phyloP scores from a whole-genome alignment of 2,329 filamentous ascomycete genomes.

The Exophiala calicioides region DNA sequence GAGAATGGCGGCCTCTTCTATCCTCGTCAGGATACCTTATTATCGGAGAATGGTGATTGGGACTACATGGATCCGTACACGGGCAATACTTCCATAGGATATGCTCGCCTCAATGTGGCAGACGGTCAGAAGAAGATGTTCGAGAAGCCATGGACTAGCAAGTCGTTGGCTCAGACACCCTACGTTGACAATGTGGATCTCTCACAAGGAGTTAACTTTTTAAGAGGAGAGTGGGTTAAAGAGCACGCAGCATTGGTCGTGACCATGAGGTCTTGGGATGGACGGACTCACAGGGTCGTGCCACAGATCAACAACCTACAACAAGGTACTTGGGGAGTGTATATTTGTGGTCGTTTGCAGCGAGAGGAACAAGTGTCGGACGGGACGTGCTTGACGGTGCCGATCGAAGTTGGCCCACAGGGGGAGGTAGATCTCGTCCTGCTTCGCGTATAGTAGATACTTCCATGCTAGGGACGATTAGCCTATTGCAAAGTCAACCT shows the following conservation, averaged over 20 bases:
- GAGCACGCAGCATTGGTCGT: neutral
- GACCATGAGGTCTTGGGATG: conserved; percentile 1
- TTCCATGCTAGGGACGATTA: no score
- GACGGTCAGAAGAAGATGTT: conserved; percentile 4
- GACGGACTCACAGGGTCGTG: no score
- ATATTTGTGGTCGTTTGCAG: no score
- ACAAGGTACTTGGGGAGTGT: no score
- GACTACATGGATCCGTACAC: conserved; percentile 1
- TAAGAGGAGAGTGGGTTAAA: neutral
- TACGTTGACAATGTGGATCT: neutral
- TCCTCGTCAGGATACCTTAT: conserved; percentile 8
- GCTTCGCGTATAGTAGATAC: no score
- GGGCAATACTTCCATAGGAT: neutral
- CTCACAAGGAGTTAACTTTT: neutral
- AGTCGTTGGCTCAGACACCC: neutral
- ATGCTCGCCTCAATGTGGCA: conserved; percentile 1
- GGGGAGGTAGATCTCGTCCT: no score
- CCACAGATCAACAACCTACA: no score
- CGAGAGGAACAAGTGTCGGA: no score
- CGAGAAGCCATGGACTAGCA: conserved; percentile 1
- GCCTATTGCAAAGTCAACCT: no score
- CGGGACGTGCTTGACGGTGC: no score
- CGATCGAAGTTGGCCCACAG: no score
- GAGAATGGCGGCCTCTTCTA: conserved; percentile 11
- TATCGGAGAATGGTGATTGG: neutral